phyloP scores from a whole-genome alignment of 306 rosid genomes.

The Nissolia schottii region DNA sequence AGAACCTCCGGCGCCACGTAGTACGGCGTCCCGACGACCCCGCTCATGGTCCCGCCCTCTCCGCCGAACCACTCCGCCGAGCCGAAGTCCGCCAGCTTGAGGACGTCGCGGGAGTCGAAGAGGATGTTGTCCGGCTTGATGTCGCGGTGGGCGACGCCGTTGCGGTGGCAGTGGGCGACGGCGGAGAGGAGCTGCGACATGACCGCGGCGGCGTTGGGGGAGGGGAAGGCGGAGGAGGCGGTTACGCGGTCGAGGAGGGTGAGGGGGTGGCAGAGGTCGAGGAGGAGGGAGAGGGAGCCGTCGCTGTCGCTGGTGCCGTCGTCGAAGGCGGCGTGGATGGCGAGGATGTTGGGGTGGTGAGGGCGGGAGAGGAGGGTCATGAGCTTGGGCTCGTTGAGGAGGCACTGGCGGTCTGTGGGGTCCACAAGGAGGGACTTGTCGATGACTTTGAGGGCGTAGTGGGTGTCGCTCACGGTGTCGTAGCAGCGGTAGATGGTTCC shows the following conservation, averaged over 20 bases:
- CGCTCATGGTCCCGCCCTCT: slow-evolving; percentile 47
- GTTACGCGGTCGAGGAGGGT: slow-evolving; percentile 72
- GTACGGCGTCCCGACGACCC: slow-evolving; percentile 91
- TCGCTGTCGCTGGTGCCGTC: no score
- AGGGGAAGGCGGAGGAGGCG: slow-evolving; percentile 15
- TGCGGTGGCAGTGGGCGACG: slow-evolving; percentile 62
- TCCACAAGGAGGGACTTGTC: slow-evolving; percentile 54
- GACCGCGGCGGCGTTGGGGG: slow-evolving; percentile 38
- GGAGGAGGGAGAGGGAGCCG: slow-evolving; percentile 46
- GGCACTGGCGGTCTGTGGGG: slow-evolving; percentile 61
- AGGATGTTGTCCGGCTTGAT: slow-evolving; percentile 66
- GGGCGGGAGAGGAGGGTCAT: slow-evolving; percentile 65
- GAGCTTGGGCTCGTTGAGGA: slow-evolving; percentile 72
- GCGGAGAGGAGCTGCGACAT: slow-evolving; percentile 56
- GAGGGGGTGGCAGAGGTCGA: slow-evolving; percentile 61
- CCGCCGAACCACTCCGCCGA: slow-evolving; percentile 72
- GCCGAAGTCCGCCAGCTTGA: slow-evolving; percentile 82
- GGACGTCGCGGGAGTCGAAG: slow-evolving; percentile 45
- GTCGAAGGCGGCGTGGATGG: slow-evolving; percentile 51
- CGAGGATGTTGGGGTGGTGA: slow-evolving; percentile 76
- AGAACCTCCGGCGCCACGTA: slow-evolving; percentile 87
- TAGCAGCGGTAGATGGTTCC: slow-evolving; percentile 71
- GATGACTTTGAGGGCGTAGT: slow-evolving; percentile 70
- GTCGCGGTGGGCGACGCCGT: slow-evolving; percentile 73
- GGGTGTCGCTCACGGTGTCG: slow-evolving; percentile 28